Conservation (phyloP, 2,329 filamentous ascomycete genomes). For the Xylariaceae sp. region DNA sequence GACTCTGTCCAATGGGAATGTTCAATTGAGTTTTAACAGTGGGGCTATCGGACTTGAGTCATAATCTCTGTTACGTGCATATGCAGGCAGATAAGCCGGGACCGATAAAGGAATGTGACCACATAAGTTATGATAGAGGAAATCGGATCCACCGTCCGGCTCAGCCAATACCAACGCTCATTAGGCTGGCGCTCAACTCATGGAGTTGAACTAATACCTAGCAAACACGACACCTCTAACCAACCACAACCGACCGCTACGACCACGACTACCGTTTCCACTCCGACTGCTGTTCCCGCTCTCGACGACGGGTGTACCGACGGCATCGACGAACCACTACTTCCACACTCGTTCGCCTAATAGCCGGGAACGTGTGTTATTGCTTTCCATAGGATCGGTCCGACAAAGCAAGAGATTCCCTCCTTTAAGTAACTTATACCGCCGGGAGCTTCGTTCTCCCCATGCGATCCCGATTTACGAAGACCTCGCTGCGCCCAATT, state of each 20-base stretch:
- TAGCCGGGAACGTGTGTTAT: background rate
- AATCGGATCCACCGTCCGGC: conserved; percentile 2
- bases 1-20: too few relatives aligned
- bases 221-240: conserved; percentile 2
- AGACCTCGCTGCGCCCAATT: conserved; percentile 10
- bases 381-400: background rate
- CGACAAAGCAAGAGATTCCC: background rate
- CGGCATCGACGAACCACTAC: background rate
- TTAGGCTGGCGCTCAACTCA: conserved; percentile 13
- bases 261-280: background rate
- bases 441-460: conserved; percentile 7
- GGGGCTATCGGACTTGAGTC: background rate
- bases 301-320: background rate
- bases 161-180: conserved; percentile 8
- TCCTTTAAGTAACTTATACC: background rate
- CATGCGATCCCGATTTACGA: conserved; percentile 10
- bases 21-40: too few relatives aligned
- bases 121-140: conserved; percentile 9
- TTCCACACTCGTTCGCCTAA: background rate
- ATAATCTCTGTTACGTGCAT: background rate
- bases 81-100: conserved; percentile 9
- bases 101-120: conserved; percentile 7
- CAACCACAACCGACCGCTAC: background rate
- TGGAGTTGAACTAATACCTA: background rate
- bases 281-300: background rate